Conservation (phyloP, 2,329 filamentous ascomycete species). For the Uncinocarpus reesii region DNA sequence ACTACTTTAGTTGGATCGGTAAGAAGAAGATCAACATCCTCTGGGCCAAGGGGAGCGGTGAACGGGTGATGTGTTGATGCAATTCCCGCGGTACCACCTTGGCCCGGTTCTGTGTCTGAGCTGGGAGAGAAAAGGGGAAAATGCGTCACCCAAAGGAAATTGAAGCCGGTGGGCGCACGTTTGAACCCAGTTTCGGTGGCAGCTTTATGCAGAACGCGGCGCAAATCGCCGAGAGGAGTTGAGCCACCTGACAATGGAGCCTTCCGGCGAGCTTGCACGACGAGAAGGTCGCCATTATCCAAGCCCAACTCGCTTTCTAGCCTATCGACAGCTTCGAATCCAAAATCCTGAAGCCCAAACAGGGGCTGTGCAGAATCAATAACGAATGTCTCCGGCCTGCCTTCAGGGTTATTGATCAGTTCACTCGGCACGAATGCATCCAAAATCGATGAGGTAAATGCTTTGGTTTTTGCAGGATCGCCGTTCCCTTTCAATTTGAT, state of each 20-base stretch:
- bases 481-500: slow-evolving; percentile 51
- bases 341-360: slow-evolving; percentile 65
- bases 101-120: slow-evolving; percentile 58
- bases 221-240: slow-evolving; percentile 59
- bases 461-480: slow-evolving; percentile 44
- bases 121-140: slow-evolving; percentile 85
- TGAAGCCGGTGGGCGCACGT: slow-evolving; percentile 43
- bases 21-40: slow-evolving; percentile 64
- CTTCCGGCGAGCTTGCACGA: slow-evolving; percentile 67
- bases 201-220: slow-evolving; percentile 57
- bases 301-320: slow-evolving; percentile 45
- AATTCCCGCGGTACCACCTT: slow-evolving; percentile 71
- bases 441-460: slow-evolving; percentile 61
- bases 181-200: slow-evolving; percentile 56
- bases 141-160: slow-evolving; percentile 74
- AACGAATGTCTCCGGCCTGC: slow-evolving; percentile 70
- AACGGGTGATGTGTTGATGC: slow-evolving; percentile 91
- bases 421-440: slow-evolving; percentile 49
- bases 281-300: slow-evolving; percentile 64
- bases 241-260: slow-evolving; percentile 61
- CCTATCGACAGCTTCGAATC: slow-evolving; percentile 57
- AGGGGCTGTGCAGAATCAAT: slow-evolving; percentile 64
- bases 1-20: slow-evolving; percentile 60
- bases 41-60: slow-evolving; percentile 65
- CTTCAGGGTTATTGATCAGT: slow-evolving; percentile 59